Base-by-base conservation (phyloP, 164 flowering plant species). In the Aristolochia fimbriata region DNA sequence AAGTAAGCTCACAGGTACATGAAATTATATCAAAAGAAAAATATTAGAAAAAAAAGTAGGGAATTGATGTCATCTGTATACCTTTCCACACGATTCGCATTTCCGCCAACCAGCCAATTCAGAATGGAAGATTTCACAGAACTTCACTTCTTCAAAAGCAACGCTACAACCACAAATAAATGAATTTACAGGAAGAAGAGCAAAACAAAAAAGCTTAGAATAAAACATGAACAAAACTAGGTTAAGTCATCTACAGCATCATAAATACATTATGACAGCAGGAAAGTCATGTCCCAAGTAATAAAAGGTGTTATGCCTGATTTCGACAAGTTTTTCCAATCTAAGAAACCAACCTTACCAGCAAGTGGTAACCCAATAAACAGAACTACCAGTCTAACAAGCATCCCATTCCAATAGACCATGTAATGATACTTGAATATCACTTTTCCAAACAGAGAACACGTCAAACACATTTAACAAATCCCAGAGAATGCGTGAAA, bases 21-120 rank as follows among this genome's bases (percentile, higher is more conserved):
- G 43, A 7, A 37, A 37, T 6, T 37, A 37, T 12, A 0, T 23
- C 17, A 15, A 31, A 10, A 16, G 43, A 25, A 31, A 27, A 54
- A 11, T 37, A 41, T 12, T 19, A 31, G 37, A 22, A 13, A 45
- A 48, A 33, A 31, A 24, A 24, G 15, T 3, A 15, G 43, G 57
- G 15, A 57, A n/a, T 15, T 53, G 37, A 63, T 17, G 13, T 56
- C 15, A 52, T 23, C 50, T 31, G 33, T 51, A 60, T 50, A 91
- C 97, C 89, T 87, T 92, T 55, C 83, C 87, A 74, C 98, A 92
- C 46, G 92, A 73, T 60, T 86, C 88, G 57, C 98, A 92, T 58
- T 50, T 66, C 66, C 96, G 85, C 98, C 98, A 92, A 51, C 98
- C 98, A 76, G 86, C 59, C 66, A 78, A 81, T 68, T 80, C 81